Conservation (phyloP, 495 filamentous ascomycete genomes). For the Immersiella caudata region DNA sequence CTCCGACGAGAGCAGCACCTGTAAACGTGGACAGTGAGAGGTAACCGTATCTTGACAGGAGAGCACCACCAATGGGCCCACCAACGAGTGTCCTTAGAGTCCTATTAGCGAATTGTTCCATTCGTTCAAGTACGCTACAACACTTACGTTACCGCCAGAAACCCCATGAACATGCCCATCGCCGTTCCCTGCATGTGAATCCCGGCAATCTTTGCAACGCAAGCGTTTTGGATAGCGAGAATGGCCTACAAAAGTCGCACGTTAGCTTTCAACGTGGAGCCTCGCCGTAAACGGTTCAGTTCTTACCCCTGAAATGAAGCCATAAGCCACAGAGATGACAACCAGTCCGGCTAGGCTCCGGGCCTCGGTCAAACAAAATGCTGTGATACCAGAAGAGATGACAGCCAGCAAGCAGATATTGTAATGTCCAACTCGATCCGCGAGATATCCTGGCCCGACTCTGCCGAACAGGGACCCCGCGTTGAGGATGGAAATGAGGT, state of each 20-base stretch:
- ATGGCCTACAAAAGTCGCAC: constrained; percentile 24
- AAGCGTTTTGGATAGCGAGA: constrained; percentile 28
- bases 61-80: constrained; percentile 48
- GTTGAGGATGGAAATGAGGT: constrained; percentile 52
- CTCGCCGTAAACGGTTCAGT: no score
- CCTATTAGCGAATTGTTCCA: no score
- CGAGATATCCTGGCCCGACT: constrained; percentile 51
- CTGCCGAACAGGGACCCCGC: constrained; percentile 54
- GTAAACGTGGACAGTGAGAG: constrained; percentile 33
- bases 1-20: constrained; percentile 27
- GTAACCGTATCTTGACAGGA: constrained; percentile 41
- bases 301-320: constrained; percentile 34
- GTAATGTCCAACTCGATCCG: constrained; percentile 52
- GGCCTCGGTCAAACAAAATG: constrained; percentile 43
- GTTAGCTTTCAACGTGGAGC: not conserved
- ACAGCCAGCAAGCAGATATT: constrained; percentile 42
- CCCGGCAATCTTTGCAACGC: constrained; percentile 27
- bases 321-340: constrained; percentile 39
- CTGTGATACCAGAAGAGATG: constrained; percentile 39
- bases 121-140: not conserved
- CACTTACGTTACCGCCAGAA: constrained; percentile 36
- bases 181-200: constrained; percentile 46
- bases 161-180: constrained; percentile 47
- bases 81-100: constrained; percentile 41
- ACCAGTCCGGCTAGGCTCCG: constrained; percentile 42